Conservation (phyloP, 73 alveolate species). For the Halteria grandinella region DNA sequence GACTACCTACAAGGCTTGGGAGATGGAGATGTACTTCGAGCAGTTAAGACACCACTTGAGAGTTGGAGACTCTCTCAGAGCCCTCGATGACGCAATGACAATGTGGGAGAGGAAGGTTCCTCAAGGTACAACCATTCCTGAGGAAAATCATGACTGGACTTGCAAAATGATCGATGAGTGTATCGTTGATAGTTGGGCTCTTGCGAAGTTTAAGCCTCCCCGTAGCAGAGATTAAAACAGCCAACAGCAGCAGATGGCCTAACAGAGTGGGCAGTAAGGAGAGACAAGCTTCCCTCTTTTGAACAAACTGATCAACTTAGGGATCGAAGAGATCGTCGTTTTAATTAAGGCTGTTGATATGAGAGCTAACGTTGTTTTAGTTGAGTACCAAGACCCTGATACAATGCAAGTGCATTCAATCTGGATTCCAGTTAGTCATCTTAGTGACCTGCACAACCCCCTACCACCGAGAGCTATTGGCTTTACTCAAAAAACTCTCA, state of each 20-base stretch:
- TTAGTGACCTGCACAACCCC: slow-evolving; percentile 50
- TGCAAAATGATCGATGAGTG: slow-evolving; percentile 85
- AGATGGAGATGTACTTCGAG: slow-evolving; percentile 86
- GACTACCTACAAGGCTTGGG: slow-evolving; percentile 78
- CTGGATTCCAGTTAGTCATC: slow-evolving; percentile 63
- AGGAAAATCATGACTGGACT: slow-evolving; percentile 88
- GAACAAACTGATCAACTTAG: slow-evolving; percentile 32
- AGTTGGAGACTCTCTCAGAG: slow-evolving; percentile 74
- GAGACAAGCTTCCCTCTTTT: slow-evolving; percentile 48
- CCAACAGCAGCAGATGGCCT: not conserved
- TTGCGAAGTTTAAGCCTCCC: slow-evolving; percentile 65
- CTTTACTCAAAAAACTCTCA: slow-evolving; percentile 1
- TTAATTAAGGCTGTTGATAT: slow-evolving; percentile 53
- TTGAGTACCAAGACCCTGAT: slow-evolving; percentile 64
- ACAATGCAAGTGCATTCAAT: slow-evolving; percentile 53
- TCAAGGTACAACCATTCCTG: slow-evolving; percentile 87
- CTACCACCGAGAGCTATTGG: slow-evolving; percentile 55
- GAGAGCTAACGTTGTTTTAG: slow-evolving; percentile 48
- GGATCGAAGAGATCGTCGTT: slow-evolving; percentile 52
- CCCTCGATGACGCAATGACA: slow-evolving; percentile 81
- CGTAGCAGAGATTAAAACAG: too few relatives aligned
- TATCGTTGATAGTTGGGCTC: slow-evolving; percentile 75
- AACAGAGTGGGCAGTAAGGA: not conserved
- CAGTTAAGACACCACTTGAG: slow-evolving; percentile 80
- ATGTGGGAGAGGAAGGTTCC: slow-evolving; percentile 89